Evolutionary conservation across 768 basidiomycete species (phyloP).

Genomic region (Hypsizygus marmoreus): DNA sequence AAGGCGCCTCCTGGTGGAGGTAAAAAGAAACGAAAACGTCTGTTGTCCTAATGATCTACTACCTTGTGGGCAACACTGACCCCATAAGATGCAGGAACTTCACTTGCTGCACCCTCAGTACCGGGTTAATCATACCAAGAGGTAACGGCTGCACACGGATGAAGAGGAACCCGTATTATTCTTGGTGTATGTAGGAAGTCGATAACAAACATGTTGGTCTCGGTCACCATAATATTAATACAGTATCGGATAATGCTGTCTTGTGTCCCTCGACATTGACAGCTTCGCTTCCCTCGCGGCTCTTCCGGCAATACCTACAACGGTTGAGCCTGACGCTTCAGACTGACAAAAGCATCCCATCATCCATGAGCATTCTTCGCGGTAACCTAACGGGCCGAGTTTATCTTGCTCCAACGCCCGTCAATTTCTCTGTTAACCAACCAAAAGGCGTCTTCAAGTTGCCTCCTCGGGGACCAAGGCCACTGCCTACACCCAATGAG

Average conservation of each 20-base stretch:
- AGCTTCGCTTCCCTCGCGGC: too few species aligned
- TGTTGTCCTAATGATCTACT: constrained; percentile 24
- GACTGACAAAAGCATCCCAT: too few species aligned
- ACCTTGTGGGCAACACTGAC: constrained; percentile 2
- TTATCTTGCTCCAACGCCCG: constrained; percentile 61
- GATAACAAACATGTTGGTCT: too few species aligned
- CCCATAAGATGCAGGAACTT: constrained; percentile 33
- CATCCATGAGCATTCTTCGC: too few species aligned
- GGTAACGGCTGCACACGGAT: too few species aligned
- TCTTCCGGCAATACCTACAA: too few species aligned
- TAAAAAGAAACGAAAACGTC: constrained; percentile 81
- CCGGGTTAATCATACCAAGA: too few species aligned
- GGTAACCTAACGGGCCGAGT: not conserved
- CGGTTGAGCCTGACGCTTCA: too few species aligned
- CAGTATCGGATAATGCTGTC: too few species aligned
- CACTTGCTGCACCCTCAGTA: constrained; percentile 34
- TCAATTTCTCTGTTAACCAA: constrained; percentile 77
- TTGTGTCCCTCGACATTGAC: too few species aligned
- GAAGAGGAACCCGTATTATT: too few species aligned
- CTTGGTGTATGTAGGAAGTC: not conserved
- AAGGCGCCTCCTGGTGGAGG: constrained; percentile 54
- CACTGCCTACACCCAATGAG: constrained; percentile 63
- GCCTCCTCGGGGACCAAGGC: constrained; percentile 60
- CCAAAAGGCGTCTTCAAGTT: constrained; percentile 72
- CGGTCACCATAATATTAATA: too few species aligned